phyloP scores from a whole-genome alignment of 2,329 filamentous ascomycete genomes.

The Aschersonia sp. region DNA sequence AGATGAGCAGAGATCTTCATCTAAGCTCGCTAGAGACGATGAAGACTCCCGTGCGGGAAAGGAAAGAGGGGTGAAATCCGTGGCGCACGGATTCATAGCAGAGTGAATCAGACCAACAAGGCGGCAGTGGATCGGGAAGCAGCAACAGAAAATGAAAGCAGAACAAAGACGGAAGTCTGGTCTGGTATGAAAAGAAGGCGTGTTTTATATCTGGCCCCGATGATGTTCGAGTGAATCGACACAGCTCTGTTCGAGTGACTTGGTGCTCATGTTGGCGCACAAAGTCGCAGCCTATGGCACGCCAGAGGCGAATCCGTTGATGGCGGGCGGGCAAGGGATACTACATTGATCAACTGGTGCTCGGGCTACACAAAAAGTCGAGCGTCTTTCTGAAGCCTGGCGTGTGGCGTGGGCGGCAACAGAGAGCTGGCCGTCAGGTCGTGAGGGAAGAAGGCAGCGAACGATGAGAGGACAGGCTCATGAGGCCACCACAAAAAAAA shows the following conservation, averaged over 20 bases:
- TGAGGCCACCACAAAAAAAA: too few relatives aligned
- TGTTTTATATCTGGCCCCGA: background rate
- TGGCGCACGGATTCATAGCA: slow-evolving; percentile 5
- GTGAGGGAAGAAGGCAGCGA: too few relatives aligned
- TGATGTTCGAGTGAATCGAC: background rate
- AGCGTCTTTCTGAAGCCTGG: background rate
- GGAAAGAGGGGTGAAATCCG: slow-evolving; percentile 2
- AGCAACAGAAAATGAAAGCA: background rate
- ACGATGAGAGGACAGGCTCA: too few relatives aligned
- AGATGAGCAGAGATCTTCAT: background rate
- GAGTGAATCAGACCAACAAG: background rate
- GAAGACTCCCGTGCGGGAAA: background rate
- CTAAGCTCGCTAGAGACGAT: background rate
- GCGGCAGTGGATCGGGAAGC: background rate
- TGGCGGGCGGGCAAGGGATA: background rate
- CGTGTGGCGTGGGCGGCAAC: too few relatives aligned
- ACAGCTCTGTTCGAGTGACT: background rate
- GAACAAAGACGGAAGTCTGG: background rate
- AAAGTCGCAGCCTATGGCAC: background rate
- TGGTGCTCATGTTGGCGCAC: background rate
- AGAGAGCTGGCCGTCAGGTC: too few relatives aligned
- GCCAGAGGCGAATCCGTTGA: background rate
- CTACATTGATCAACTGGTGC: background rate
- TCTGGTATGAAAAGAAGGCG: background rate
- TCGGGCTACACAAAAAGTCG: background rate